These are phyloP conservation scores for Aspergillus sp. DNA, from an alignment of 2,329 filamentous ascomycete species.

Conservation along the genomic window DNA sequence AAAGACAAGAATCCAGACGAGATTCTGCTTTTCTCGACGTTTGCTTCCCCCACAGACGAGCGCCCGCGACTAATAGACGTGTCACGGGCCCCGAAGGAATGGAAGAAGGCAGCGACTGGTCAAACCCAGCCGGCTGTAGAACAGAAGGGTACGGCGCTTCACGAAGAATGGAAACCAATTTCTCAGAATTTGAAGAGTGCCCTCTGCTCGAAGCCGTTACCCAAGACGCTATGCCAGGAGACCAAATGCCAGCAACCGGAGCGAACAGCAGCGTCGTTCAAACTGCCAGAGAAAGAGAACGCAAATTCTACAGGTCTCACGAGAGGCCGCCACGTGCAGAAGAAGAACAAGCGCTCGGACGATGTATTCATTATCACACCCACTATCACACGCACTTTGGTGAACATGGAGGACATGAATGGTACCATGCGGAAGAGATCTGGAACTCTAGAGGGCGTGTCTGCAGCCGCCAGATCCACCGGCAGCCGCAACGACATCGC, in stretches of 20 bases:
- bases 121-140: conserved; percentile 12
- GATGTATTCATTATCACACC: conserved; percentile 39
- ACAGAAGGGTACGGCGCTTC: conserved; percentile 16
- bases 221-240: conserved; percentile 24
- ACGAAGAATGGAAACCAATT: conserved; percentile 28
- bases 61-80: conserved; percentile 22
- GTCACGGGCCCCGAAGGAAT: conserved; percentile 18
- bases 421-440: conserved; percentile 13
- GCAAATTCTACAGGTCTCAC: conserved; percentile 9
- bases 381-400: conserved; percentile 42
- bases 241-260: conserved; percentile 10
- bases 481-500: conserved; percentile 25
- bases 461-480: conserved; percentile 9
- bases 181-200: conserved; percentile 34
- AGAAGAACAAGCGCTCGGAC: conserved; percentile 19
- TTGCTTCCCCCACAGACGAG: conserved; percentile 11
- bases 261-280: conserved; percentile 14
- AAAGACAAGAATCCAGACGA: conserved; percentile 37
- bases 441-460: conserved; percentile 15
- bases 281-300: conserved; percentile 24
- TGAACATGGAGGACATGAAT: conserved; percentile 26
- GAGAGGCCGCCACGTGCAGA: conserved; percentile 14
- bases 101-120: conserved; percentile 10
- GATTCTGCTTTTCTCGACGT: conserved; percentile 32
- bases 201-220: conserved; percentile 32